These are phyloP conservation scores for Apiospora hydei DNA, from an alignment of 2,329 filamentous ascomycete genomes.

Conservation along the genomic window DNA sequence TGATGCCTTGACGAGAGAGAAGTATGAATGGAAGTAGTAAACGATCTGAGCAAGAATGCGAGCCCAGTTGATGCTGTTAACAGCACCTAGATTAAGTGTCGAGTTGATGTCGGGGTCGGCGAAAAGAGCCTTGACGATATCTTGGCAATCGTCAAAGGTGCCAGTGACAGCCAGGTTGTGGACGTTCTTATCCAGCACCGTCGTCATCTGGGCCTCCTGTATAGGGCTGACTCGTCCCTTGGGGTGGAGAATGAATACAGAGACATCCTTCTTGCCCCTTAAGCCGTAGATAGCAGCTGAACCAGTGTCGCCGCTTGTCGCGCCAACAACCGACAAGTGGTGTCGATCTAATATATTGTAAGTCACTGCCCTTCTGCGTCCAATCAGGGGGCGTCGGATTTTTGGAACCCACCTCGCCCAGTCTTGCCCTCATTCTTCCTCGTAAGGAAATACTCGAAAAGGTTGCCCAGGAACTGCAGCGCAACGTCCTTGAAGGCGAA, in stretches of 20 bases:
- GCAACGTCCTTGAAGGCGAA: slow-evolving; percentile 97
- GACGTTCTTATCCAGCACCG: slow-evolving; percentile 87
- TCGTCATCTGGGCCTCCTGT: slow-evolving; percentile 98
- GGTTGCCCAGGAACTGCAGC: slow-evolving; percentile 92
- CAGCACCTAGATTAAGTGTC: slow-evolving; percentile 83
- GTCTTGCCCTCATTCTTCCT: slow-evolving; percentile 75
- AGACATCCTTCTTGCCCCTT: slow-evolving; percentile 94
- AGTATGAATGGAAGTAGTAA: slow-evolving; percentile 97
- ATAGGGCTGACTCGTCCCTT: slow-evolving; percentile 90
- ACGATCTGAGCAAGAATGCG: slow-evolving; percentile 95
- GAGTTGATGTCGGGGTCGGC: slow-evolving; percentile 84
- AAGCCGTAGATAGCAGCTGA: slow-evolving; percentile 96
- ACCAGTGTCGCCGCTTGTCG: slow-evolving; percentile 88
- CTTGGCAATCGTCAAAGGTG: slow-evolving; percentile 97
- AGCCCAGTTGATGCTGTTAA: slow-evolving; percentile 97
- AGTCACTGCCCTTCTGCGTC: slow-evolving; percentile 38
- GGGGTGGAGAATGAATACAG: slow-evolving; percentile 92
- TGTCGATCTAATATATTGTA: slow-evolving; percentile 64
- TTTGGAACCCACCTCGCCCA: slow-evolving; percentile 53
- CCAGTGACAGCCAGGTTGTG: slow-evolving; percentile 90
- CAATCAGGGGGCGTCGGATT: neutral
- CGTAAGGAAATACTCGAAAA: slow-evolving; percentile 88
- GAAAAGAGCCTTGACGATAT: slow-evolving; percentile 94
- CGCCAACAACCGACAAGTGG: slow-evolving; percentile 85
- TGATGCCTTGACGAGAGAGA: slow-evolving; percentile 72